Conservation (phyloP, 805 yeast species). For the Saccharomyces kudriavzevii region DNA sequence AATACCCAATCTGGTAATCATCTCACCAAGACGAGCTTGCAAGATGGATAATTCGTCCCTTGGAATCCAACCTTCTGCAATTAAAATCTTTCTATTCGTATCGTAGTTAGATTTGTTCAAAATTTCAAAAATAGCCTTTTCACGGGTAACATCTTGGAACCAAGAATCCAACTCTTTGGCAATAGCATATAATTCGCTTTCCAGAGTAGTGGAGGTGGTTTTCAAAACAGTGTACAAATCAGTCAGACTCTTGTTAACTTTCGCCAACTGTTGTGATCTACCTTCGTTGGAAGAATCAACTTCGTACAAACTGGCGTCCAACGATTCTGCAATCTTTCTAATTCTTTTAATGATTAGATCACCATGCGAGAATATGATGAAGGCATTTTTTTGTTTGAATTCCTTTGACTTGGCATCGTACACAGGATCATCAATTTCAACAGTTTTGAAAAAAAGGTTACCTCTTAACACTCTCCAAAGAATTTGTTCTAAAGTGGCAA, state of each 20-base stretch:
- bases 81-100: conserved; percentile 53
- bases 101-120: conserved; percentile 66
- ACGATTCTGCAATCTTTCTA: conserved; percentile 58
- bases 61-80: conserved; percentile 74
- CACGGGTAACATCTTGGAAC: conserved; percentile 48
- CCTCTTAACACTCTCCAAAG: conserved; percentile 72
- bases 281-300: conserved; percentile 38
- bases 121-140: conserved; percentile 48
- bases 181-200: conserved; percentile 58
- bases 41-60: conserved; percentile 41
- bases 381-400: conserved; percentile 47
- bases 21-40: conserved; percentile 37
- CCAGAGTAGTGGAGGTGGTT: conserved; percentile 44
- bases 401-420: conserved; percentile 47
- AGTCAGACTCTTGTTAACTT: conserved; percentile 34
- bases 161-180: conserved; percentile 53
- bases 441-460: conserved; percentile 53
- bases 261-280: conserved; percentile 34
- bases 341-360: conserved; percentile 50
- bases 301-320: conserved; percentile 54
- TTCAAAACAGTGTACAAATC: conserved; percentile 45
- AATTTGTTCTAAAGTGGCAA: conserved; percentile 54
- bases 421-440: conserved; percentile 47
- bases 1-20: conserved; percentile 24
- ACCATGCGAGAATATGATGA: conserved; percentile 67